Evolutionary conservation across 768 basidiomycete genomes (phyloP).

Genomic region (Cystobasidium tubakii): DNA sequence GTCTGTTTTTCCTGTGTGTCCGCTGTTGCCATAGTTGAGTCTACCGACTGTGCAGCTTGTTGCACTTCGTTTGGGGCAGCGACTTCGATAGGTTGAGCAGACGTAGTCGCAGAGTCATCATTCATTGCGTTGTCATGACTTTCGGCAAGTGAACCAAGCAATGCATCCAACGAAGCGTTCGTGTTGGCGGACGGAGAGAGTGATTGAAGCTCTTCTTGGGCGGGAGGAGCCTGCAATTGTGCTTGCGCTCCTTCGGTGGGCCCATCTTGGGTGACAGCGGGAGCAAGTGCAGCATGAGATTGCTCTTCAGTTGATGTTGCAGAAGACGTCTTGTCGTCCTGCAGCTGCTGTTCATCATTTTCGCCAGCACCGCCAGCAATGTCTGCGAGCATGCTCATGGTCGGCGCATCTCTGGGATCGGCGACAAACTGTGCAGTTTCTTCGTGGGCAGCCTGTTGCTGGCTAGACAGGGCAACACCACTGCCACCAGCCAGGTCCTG

Average conservation of each 20-base stretch:
- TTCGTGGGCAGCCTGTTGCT: not conserved
- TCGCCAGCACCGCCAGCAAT: not conserved
- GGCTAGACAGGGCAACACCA: not conserved
- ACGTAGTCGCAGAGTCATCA: not conserved
- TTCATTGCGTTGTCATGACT: not conserved
- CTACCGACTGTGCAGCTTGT: not conserved
- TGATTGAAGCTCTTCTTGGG: not conserved
- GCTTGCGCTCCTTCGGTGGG: not conserved
- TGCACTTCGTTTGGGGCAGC: not conserved
- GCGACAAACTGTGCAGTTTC: not conserved
- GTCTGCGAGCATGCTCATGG: slow-evolving; percentile 3
- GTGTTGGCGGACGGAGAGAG: not conserved
- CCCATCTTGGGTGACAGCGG: not conserved
- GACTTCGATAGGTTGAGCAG: not conserved
- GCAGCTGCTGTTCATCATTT: not conserved
- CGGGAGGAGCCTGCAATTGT: not conserved
- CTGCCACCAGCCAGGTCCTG: not conserved
- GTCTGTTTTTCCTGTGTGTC: not conserved
- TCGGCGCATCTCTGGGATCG: not conserved
- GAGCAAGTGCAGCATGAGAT: not conserved
- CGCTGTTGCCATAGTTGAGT: not conserved
- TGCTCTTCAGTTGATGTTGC: not conserved
- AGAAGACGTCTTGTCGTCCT: not conserved
- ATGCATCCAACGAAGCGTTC: not conserved
- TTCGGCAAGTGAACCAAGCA: slow-evolving; percentile 6